Percentiles rank a stretch among this genome's conserved stretches.
These are phyloP conservation scores for Chrysosporium queenslandicum DNA, from an alignment of 2,329 filamentous ascomycete genomes.

Conservation along the genomic window DNA sequence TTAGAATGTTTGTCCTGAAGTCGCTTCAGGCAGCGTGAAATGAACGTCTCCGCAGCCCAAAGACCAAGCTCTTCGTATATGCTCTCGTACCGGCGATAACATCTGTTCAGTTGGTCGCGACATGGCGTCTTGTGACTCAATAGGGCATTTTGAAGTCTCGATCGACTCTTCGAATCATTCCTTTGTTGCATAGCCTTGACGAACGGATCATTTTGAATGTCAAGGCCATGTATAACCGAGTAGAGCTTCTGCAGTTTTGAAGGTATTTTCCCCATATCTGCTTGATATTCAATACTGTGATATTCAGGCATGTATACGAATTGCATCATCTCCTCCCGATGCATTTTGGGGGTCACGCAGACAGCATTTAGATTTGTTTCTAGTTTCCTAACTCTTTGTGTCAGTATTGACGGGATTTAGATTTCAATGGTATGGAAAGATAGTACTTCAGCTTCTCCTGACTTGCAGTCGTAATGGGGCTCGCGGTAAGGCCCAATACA, in stretches of 20 bases:
- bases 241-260: slow-evolving; percentile 18
- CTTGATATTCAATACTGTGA: slow-evolving; percentile 27
- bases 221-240: slow-evolving; percentile 36
- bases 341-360: slow-evolving; percentile 57
- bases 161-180: slow-evolving; percentile 24
- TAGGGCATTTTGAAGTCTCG: slow-evolving; percentile 24
- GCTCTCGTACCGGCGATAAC: slow-evolving; percentile 43
- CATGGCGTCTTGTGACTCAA: slow-evolving; percentile 30
- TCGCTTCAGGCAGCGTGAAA: slow-evolving; percentile 42
- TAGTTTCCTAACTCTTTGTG: slow-evolving; percentile 39
- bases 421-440: neutral
- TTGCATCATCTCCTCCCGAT: slow-evolving; percentile 59
- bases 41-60: slow-evolving; percentile 61
- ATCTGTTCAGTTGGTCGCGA: slow-evolving; percentile 46
- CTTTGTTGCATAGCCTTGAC: slow-evolving; percentile 41
- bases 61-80: slow-evolving; percentile 52
- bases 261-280: slow-evolving; percentile 12
- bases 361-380: slow-evolving; percentile 61
- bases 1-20: slow-evolving; percentile 20
- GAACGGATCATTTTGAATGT: slow-evolving; percentile 54
- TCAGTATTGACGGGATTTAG: neutral
- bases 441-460: slow-evolving; percentile 44
- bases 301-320: slow-evolving; percentile 59
- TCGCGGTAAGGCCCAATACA: slow-evolving; percentile 72
- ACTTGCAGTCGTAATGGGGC: slow-evolving; percentile 56